Conservation (phyloP, 2,329 filamentous ascomycete species). For the Venturia asperata region DNA sequence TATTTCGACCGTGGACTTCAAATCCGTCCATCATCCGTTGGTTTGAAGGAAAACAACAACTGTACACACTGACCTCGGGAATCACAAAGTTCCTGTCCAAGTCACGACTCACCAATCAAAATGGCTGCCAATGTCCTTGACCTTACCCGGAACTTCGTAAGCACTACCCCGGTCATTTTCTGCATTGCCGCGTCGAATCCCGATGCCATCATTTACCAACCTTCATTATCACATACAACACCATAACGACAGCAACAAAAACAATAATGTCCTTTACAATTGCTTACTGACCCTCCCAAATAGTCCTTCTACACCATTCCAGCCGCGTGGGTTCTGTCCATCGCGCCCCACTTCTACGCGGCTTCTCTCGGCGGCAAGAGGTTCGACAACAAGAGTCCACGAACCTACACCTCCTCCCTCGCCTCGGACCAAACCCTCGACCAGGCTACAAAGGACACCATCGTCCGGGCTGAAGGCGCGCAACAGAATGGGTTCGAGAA, state of each 20-base stretch:
- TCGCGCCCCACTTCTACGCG: constrained; percentile 32
- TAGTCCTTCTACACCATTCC: constrained; percentile 17
- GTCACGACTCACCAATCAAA: neutral
- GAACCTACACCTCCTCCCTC: constrained; percentile 26
- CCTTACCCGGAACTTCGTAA: constrained; percentile 11
- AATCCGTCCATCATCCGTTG: no score
- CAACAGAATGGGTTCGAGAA: constrained; percentile 36
- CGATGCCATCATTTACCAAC: neutral
- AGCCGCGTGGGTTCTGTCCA: constrained; percentile 28
- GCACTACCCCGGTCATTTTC: neutral
- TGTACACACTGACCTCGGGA: no score
- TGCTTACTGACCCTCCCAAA: neutral
- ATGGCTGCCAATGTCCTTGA: constrained; percentile 12
- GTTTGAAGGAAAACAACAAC: no score
- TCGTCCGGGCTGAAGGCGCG: constrained; percentile 34
- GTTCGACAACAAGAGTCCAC: constrained; percentile 27
- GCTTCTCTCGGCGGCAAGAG: constrained; percentile 22
- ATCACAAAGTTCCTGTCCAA: no score
- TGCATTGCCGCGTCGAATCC: neutral
- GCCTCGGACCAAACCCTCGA: constrained; percentile 29
- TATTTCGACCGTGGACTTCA: no score
- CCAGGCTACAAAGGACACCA: constrained; percentile 28
- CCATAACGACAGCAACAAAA: no score
- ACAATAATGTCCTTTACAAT: neutral
- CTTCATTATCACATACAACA: neutral